phyloP scores from a whole-genome alignment of 805 yeast genomes.

The Maudiozyma turicensis region DNA sequence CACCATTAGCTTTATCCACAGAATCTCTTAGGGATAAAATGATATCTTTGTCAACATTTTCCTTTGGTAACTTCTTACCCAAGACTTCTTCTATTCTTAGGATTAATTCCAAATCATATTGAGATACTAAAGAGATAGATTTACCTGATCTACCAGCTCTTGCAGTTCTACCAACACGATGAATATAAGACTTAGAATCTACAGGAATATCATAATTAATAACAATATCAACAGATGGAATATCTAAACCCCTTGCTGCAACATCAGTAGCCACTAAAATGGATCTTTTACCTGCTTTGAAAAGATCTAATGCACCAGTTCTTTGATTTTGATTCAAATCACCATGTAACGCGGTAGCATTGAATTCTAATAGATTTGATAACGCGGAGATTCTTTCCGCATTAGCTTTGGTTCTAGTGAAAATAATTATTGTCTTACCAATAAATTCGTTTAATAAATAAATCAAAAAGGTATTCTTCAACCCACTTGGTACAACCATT shows the following conservation, averaged over 20 bases:
- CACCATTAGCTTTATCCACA: constrained; percentile 86
- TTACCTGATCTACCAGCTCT: constrained; percentile 88
- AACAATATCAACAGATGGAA: constrained; percentile 70
- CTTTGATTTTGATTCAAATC: constrained; percentile 80
- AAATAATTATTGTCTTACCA: constrained; percentile 83
- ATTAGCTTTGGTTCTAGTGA: constrained; percentile 91
- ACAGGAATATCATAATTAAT: constrained; percentile 74
- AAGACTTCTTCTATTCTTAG: constrained; percentile 83
- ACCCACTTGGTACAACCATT: constrained; percentile 86
- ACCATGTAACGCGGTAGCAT: constrained; percentile 91
- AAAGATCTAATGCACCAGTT: constrained; percentile 70
- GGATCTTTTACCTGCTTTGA: constrained; percentile 60
- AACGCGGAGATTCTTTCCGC: constrained; percentile 83
- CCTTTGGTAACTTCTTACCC: constrained; percentile 75
- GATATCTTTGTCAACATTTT: constrained; percentile 64
- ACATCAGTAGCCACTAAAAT: constrained; percentile 77
- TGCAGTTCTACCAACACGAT: constrained; percentile 92
- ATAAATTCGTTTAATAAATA: constrained; percentile 70
- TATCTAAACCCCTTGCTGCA: constrained; percentile 85
- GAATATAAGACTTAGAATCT: constrained; percentile 76
- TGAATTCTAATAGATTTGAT: constrained; percentile 71
- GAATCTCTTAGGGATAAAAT: constrained; percentile 72
- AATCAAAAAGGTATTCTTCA: constrained; percentile 79
- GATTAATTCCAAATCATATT: constrained; percentile 85
- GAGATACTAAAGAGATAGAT: constrained; percentile 82